phyloP scores from a whole-genome alignment of 306 rosid genomes.

The Styphnolobium japonicum region DNA sequence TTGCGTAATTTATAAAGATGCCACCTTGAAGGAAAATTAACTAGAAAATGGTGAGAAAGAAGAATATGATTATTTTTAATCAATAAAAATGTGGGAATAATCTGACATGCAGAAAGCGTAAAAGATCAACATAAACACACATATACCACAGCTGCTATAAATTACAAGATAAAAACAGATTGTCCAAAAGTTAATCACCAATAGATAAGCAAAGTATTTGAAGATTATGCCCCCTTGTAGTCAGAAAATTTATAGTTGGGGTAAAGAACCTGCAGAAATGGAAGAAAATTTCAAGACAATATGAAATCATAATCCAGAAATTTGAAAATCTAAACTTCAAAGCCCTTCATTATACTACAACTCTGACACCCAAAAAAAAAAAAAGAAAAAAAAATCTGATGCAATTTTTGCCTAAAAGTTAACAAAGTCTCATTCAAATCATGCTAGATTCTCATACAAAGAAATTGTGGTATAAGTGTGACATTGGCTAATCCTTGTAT shows the following conservation, averaged over 20 bases:
- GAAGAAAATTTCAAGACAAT: conserved; percentile 15
- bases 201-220: conserved; percentile 78
- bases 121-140: background rate
- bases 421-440: background rate
- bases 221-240: conserved; percentile 67
- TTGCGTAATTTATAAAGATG: conserved; percentile 21
- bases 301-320: conserved; percentile 13
- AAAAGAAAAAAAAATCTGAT: background rate
- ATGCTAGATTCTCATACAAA: background rate
- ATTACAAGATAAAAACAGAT: conserved; percentile 6
- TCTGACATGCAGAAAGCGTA: background rate
- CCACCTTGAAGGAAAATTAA: background rate
- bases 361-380: background rate
- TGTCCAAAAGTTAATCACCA: conserved; percentile 49
- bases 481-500: background rate
- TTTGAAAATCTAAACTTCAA: background rate
- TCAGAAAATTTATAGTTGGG: conserved; percentile 76
- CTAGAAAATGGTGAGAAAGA: background rate
- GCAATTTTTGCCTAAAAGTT: background rate
- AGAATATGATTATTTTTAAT: background rate
- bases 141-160: background rate
- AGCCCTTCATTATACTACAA: background rate
- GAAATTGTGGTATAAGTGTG: background rate
- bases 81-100: background rate
- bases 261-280: conserved; percentile 80